Evolutionary conservation across 2,329 filamentous ascomycete genomes (phyloP), one percentile per base, ranked within the genome.

Genomic region (Trichothecium sympodiale): DNA sequence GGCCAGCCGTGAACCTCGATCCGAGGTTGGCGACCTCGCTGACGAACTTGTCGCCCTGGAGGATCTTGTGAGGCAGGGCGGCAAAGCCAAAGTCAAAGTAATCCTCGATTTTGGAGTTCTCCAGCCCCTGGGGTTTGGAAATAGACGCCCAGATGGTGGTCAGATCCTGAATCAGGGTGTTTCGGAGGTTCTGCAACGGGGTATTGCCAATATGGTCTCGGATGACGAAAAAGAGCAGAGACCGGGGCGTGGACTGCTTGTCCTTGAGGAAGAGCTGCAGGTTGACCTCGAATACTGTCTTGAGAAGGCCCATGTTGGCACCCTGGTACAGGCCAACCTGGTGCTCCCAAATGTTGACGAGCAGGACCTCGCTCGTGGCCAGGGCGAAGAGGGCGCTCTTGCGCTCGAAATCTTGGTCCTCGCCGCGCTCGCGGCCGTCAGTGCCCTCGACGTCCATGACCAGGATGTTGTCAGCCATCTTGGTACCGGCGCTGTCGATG

Each of bases 361-460:
- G 93, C 48, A 98, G 71, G 35, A 98, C 89, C 65, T 98, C 91
- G 57, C 89, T 96, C 14, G 91, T 98, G 34, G 91, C 91, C 51
- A 98, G 73, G 35, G 91, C 91, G 62, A 98, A 98, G 15, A 98
- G 73, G 17, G 91, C 91, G 59, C 88, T 95, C 68, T 98, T 98
- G 53, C 91, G 76, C 71, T 98, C 91, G 59, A 98, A 98, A 56
- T 98, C 91, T 60, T 98, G 91, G 55, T 98, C 91, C 60, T 98
- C 91, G 44, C 91, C 91, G 46, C 91, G 75, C 65, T 98, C 91
- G 47, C 91, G 78, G 35, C 91, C 91, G 57, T 98, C 91, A 9
- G 91, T 96, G 46, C 91, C 91, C 61, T 98, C 91, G 30, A 98
- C 91, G 54, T 98, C 91, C 91, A 98, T 98, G 48, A 98, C 91